phyloP scores from a whole-genome alignment of 495 filamentous ascomycete species.

The Apodospora peruviana region DNA sequence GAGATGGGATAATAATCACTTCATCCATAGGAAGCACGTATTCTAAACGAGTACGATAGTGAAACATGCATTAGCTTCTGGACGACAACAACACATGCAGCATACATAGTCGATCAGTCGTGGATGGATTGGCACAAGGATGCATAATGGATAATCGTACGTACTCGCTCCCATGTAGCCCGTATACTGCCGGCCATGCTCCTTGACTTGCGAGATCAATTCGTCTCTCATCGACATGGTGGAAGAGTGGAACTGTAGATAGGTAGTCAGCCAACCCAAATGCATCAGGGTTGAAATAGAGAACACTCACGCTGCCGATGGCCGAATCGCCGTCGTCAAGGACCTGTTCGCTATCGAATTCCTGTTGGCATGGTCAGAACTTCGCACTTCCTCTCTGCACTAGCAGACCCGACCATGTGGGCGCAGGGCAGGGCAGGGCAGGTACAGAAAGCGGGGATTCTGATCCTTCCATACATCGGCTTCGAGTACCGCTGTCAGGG shows the following conservation, averaged over 20 bases:
- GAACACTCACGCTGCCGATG: background rate
- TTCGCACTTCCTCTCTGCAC: background rate
- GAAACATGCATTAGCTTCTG: background rate
- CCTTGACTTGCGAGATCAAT: constrained; percentile 5
- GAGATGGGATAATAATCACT: background rate
- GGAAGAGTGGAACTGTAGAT: constrained; percentile 8
- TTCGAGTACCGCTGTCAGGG: too few species aligned
- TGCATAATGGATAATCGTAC: too few species aligned
- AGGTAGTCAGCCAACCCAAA: background rate
- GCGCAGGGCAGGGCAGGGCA: background rate
- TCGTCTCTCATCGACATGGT: constrained; percentile 8
- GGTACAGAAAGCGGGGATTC: too few species aligned
- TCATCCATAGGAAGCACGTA: constrained; percentile 14
- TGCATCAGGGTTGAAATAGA: background rate
- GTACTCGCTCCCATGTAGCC: constrained; percentile 10
- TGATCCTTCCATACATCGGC: too few species aligned
- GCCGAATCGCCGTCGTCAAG: constrained; percentile 2
- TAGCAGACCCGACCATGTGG: background rate
- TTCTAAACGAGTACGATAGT: constrained; percentile 1
- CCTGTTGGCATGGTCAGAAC: background rate
- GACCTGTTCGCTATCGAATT: background rate
- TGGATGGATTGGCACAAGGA: too few species aligned
- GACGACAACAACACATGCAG: too few species aligned
- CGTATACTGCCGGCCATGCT: constrained; percentile 9
- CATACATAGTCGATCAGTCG: too few species aligned